Conservation (phyloP, 2,329 filamentous ascomycete genomes). For the Akanthomyces lecanii region DNA sequence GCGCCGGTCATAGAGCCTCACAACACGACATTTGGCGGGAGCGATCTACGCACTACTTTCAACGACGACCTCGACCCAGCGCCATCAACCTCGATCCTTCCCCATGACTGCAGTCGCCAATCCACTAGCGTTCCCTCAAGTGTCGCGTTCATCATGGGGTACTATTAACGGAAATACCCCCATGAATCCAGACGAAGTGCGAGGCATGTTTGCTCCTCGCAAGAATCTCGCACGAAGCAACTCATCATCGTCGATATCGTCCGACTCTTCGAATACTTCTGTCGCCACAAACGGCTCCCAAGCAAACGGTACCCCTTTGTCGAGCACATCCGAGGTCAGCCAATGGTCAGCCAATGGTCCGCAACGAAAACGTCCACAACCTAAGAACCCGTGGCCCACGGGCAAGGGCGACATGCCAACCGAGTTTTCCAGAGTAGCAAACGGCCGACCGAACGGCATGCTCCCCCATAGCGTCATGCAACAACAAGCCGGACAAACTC, state of each 20-base stretch:
- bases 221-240: slow-evolving; percentile 83
- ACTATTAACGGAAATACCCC: slow-evolving; percentile 56
- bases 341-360: slow-evolving; percentile 47
- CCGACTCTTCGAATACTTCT: slow-evolving; percentile 58
- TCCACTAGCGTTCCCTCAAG: slow-evolving; percentile 58
- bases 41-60: slow-evolving; percentile 17
- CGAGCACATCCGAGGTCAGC: slow-evolving; percentile 44
- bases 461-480: slow-evolving; percentile 30
- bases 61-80: slow-evolving; percentile 22
- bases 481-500: slow-evolving; percentile 29
- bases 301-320: slow-evolving; percentile 55
- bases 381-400: slow-evolving; percentile 47
- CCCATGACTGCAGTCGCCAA: slow-evolving; percentile 66
- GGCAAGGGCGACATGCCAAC: slow-evolving; percentile 44
- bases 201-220: slow-evolving; percentile 84
- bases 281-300: slow-evolving; percentile 58
- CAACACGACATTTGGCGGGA: slow-evolving; percentile 8
- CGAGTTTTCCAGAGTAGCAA: slow-evolving; percentile 45
- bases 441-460: slow-evolving; percentile 42
- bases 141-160: slow-evolving; percentile 62
- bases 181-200: slow-evolving; percentile 79
- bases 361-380: slow-evolving; percentile 48
- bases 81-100: slow-evolving; percentile 27
- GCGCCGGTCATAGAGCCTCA: slow-evolving; percentile 8
- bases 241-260: slow-evolving; percentile 84